Evolutionary conservation across 768 basidiomycete genomes (phyloP).

Genomic region (Albatrellus ellisii): DNA sequence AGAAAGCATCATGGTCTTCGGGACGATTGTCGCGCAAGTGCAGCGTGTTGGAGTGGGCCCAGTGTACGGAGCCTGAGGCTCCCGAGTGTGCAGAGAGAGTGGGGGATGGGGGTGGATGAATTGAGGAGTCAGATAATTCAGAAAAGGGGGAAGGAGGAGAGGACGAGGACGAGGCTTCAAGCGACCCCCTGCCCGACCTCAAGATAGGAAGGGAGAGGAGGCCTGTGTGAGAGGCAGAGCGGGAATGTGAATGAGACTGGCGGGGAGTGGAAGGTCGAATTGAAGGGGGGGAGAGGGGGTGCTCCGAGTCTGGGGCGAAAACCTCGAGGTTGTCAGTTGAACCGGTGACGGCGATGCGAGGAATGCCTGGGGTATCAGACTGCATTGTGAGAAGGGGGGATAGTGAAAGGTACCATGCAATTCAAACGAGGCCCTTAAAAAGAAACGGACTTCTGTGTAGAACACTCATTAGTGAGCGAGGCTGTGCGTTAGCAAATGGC

Average conservation of each 20-base stretch:
- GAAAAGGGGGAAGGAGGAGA: constrained; percentile 19
- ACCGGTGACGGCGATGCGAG: constrained; percentile 13
- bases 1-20: constrained; percentile 36
- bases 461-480: too few species aligned
- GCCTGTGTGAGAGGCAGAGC: constrained; percentile 5
- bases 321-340: constrained; percentile 2
- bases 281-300: not conserved
- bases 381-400: constrained; percentile 1
- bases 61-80: constrained; percentile 39
- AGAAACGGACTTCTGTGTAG: too few species aligned
- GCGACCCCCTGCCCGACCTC: constrained; percentile 16
- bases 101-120: constrained; percentile 60
- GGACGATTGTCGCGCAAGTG: constrained; percentile 60
- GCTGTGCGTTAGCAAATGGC: too few species aligned
- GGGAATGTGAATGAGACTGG: not conserved
- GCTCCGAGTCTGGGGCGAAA: not conserved
- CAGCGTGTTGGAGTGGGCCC: constrained; percentile 29
- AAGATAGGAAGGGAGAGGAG: constrained; percentile 8
- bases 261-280: not conserved
- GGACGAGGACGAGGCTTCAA: constrained; percentile 20
- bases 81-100: constrained; percentile 44
- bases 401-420: too few species aligned
- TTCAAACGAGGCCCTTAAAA: too few species aligned
- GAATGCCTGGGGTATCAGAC: constrained; percentile 8
- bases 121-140: constrained; percentile 22